Base-by-base conservation (phyloP, 768 basidiomycete species). In the Amyloporia xantha region DNA sequence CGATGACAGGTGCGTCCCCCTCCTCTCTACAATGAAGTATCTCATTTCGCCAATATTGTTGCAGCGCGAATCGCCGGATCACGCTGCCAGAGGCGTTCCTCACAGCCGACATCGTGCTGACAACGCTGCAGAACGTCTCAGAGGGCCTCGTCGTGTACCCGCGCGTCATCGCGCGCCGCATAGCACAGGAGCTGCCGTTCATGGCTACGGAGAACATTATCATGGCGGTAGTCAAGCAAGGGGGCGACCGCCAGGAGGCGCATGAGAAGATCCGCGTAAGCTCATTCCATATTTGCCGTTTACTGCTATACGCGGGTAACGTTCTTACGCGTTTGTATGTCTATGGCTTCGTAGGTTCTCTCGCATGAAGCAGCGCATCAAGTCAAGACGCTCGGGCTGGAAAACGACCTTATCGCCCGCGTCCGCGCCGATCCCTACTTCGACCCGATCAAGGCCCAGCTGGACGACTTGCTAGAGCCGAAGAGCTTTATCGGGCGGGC, bases 121-220 rank as follows among this genome's bases (percentile, higher is more conserved):
- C 90, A 52, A 97, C 93, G 19, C 74, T 99, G 20, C 93, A 95
- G 63, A 98, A 98, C 66, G 86, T 99, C 60, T 89, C 88, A 2
- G 96, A 98, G 68, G 96, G 95, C 0, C 77, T 99, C n/a, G 93
- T 98, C n/a, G 94, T 99, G 48, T 98, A 98, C 66, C 96, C 96
- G 9, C 85, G 81, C 64, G 95, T 99, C 52, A 98, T 99, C 55
- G 90, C 78, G 9, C 81, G 92, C 36, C 83, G 91, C 30, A 94
- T 99, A 65, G 67, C 82, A 2, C 91, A 97, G 66, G 96, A 99
- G 66, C 77, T 99, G 27, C 96, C 96, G 1, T 98, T 98, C 78
- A 98, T 99, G 96, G 93, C 95, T 3, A 99, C 96, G 1, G 96
- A 99, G 68, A 99, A 99, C 66, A 78, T 99, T 68, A 98, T 98